Base-by-base conservation (phyloP, 176 grass and related monocot genomes). In the Chrysopogon serrulatus region DNA sequence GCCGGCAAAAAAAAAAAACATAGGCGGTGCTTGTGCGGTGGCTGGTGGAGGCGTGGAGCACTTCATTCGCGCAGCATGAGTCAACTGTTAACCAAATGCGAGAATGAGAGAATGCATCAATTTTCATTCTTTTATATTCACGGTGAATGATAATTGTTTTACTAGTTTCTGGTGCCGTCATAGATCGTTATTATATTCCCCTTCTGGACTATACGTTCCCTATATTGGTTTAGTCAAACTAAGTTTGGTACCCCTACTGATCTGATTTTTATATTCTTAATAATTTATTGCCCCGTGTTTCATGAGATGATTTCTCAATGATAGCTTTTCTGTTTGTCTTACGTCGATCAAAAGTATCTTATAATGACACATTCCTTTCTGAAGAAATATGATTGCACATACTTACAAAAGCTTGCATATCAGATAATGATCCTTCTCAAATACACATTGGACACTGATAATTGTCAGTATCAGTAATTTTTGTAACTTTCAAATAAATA, bases 231-330 rank as follows among this genome's bases (percentile, higher is more conserved):
- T 73, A 49, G 27, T 49, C 71, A 73, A 49, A 73, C 71, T 53
- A 24, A 66, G 65, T 51, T 18, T 76, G 42, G 24, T 47, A 59
- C 21, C 15, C 30, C 12, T 68, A 24, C 37, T 73, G 14, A 16
- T 24, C 23, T 23, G 49, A 37, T 28, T 65, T 18, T 18, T 44
- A 36, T 74, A 53, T 72, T 24, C 6, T 11, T 44, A 67, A 65
- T 63, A 36, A 78, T 67, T 81, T 10, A 12, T 11, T 32, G 15
- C 24, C 33, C n/a, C 74, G 1, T 78, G 54, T 49, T 79, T 34
- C 36, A 88, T 76, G 56, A 81, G 78, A 93, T 79, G 47, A 44
- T 68, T 83, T 31, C 41, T 35, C 68, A 79, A 64, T 88, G 23
- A 31, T 68, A 64, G 43, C 42, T 4, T 51, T 51, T 73, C 73